Percentiles rank a stretch among this genome's conserved stretches.
phyloP scores from a whole-genome alignment of 2,329 filamentous ascomycete genomes.

The Magnaporthiopsis incrustans region DNA sequence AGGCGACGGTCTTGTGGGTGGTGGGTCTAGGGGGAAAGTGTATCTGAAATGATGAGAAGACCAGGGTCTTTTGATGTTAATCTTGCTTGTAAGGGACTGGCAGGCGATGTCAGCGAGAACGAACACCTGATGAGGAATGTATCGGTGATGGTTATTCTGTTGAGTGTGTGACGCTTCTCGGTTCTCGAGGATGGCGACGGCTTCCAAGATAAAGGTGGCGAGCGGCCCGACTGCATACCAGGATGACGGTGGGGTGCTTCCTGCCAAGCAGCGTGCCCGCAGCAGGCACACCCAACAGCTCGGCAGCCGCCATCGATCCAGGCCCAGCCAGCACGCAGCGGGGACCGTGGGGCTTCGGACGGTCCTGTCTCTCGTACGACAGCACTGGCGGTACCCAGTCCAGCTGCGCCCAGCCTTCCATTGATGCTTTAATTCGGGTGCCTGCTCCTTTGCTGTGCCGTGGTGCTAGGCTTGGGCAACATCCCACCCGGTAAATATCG shows the following conservation, averaged over 20 bases:
- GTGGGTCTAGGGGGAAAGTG: background rate
- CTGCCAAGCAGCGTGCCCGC: background rate
- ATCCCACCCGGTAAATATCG: background rate
- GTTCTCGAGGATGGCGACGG: no score
- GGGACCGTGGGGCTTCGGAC: background rate
- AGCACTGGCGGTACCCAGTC: background rate
- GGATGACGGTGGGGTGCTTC: background rate
- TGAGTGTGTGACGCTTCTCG: background rate
- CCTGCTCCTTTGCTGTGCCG: background rate
- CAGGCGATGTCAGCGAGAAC: no score
- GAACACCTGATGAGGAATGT: background rate
- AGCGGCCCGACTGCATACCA: background rate
- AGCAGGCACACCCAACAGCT: background rate
- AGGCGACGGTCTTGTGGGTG: background rate
- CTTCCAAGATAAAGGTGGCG: background rate
- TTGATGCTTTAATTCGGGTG: no score
- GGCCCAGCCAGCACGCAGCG: no score
- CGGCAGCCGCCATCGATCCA: no score
- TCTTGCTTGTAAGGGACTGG: no score
- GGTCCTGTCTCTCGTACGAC: background rate
- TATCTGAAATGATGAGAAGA: background rate
- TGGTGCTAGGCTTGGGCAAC: background rate
- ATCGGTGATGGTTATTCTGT: background rate
- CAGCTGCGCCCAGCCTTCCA: background rate
- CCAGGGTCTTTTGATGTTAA: no score